A percentile compares a stretch with the other conserved stretches of the same genome.
phyloP scores from a whole-genome alignment of 1,284 basidiomycete genomes.

The Fomitopsis pinicola region DNA sequence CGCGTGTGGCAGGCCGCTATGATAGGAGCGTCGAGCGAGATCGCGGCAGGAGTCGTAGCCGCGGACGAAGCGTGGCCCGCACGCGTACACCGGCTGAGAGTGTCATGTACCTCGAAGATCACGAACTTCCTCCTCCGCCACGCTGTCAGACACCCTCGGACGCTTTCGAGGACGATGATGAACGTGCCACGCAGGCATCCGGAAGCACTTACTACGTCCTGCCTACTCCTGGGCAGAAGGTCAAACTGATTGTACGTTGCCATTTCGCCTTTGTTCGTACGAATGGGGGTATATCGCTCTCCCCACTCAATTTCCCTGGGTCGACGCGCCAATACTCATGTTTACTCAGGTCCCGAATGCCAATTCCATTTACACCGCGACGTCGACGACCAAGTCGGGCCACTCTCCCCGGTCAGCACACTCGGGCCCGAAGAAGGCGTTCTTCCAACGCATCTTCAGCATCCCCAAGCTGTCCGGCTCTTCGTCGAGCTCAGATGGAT shows the following conservation, averaged over 20 bases:
- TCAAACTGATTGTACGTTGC: constrained; percentile 64
- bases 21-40: neutral
- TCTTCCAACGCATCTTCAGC: constrained; percentile 29
- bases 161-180: constrained; percentile 26
- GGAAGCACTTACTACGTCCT: constrained; percentile 71
- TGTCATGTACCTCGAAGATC: neutral
- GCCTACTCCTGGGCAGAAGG: constrained; percentile 61
- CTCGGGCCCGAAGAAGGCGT: constrained; percentile 22
- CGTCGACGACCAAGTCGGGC: constrained; percentile 18
- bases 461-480: constrained; percentile 21
- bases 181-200: constrained; percentile 46
- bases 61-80: constrained; percentile 2
- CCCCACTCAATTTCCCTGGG: neutral
- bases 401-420: constrained; percentile 19
- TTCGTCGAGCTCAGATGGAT: constrained; percentile 20
- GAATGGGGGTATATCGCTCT: neutral
- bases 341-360: constrained; percentile 25
- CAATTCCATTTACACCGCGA: constrained; percentile 21
- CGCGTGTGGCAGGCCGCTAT: neutral
- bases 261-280: neutral
- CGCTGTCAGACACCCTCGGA: constrained; percentile 16
- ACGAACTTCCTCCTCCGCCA: neutral
- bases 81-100: neutral
- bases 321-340: constrained; percentile 1
- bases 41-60: constrained; percentile 14